Conservation (phyloP, 1,284 basidiomycete genomes). For the Thelephora terrestris region DNA sequence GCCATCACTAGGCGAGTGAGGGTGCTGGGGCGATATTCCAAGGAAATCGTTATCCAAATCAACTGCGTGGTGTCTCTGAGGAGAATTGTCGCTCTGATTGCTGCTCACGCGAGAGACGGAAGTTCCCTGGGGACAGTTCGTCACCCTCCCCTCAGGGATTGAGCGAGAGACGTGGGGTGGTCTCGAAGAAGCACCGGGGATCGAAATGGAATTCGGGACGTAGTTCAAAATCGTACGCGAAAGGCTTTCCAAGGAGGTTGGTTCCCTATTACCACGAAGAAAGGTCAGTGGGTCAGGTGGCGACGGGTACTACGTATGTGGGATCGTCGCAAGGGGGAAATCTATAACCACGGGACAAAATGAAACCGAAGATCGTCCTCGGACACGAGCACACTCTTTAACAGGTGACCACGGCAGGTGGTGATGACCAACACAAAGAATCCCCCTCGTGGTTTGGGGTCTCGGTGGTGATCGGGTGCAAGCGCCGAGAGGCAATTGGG, state of each 20-base stretch:
- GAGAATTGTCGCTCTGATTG: constrained; percentile 7
- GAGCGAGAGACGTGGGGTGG: constrained; percentile 41
- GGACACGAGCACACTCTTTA: no score
- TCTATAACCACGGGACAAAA: no score
- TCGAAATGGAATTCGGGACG: constrained; percentile 41
- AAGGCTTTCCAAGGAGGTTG: constrained; percentile 38
- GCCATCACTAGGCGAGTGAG: constrained; percentile 9
- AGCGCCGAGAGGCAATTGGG: no score
- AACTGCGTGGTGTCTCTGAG: constrained; percentile 13
- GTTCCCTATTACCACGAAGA: constrained; percentile 24
- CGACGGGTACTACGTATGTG: neutral
- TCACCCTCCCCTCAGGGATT: constrained; percentile 35
- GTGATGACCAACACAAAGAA: no score
- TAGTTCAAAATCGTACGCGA: constrained; percentile 42
- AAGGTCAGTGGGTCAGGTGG: neutral
- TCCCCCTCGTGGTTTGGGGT: no score
- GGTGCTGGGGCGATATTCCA: constrained; percentile 1
- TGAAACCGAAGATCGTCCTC: no score
- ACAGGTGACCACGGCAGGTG: no score
- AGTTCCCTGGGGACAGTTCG: constrained; percentile 10
- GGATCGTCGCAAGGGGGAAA: no score
- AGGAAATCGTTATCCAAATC: constrained; percentile 21
- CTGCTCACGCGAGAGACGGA: constrained; percentile 10
- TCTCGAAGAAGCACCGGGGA: constrained; percentile 35
- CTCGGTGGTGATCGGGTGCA: no score